phyloP scores from a whole-genome alignment of 805 yeast species.

The Brettanomyces custersianus region DNA sequence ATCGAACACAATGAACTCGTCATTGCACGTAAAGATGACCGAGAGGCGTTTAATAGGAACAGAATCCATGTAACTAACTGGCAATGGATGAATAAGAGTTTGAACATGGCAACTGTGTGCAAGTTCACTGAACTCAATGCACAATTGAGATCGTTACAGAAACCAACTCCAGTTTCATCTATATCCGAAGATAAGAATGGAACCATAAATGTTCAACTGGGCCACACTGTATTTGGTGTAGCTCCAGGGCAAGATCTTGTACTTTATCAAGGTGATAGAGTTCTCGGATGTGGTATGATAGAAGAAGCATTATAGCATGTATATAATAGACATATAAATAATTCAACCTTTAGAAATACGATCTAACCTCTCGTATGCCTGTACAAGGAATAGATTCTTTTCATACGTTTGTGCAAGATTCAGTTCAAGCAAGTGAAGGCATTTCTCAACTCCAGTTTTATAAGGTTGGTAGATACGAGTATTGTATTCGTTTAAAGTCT shows the following conservation, averaged over 20 bases:
- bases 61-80: conserved; percentile 35
- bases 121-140: conserved; percentile 28
- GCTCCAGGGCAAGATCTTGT: conserved; percentile 88
- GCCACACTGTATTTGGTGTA: conserved; percentile 52
- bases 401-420: conserved; percentile 13
- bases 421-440: conserved; percentile 11
- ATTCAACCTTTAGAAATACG: neutral
- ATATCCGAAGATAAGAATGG: conserved; percentile 12
- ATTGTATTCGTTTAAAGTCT: neutral
- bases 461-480: neutral
- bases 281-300: conserved; percentile 57
- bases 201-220: conserved; percentile 28
- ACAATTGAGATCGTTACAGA: conserved; percentile 71
- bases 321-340: conserved; percentile 1
- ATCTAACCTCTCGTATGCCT: neutral
- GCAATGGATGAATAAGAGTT: conserved; percentile 35
- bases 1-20: conserved; percentile 59
- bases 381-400: conserved; percentile 5
- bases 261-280: conserved; percentile 54
- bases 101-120: conserved; percentile 4
- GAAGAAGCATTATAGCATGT: conserved; percentile 1
- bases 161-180: conserved; percentile 30
- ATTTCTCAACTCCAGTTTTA: conserved; percentile 3
- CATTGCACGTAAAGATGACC: conserved; percentile 64
- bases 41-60: conserved; percentile 43